Evolutionary conservation across 768 basidiomycete species (phyloP).

Genomic region (Naganishia randhawae): DNA sequence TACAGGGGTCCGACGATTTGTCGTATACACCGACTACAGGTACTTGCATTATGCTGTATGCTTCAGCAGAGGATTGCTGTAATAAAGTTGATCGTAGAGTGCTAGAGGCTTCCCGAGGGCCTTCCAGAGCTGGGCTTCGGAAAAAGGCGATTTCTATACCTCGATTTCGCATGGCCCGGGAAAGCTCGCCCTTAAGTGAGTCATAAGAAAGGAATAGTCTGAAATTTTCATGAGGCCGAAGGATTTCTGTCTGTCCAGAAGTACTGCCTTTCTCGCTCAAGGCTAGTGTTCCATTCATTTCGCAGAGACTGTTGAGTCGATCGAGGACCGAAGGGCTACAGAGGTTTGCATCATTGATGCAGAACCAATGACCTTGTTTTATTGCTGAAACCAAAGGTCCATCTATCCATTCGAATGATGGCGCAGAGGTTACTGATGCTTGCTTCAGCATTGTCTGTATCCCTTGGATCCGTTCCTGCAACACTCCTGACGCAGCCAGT

Average conservation of each 20-base stretch:
- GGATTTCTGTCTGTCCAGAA: constrained; percentile 66
- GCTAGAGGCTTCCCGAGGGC: neutral
- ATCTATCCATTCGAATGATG: constrained; percentile 83
- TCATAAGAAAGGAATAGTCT: constrained; percentile 91
- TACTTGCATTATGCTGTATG: constrained; percentile 5
- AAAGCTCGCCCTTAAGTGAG: constrained; percentile 84
- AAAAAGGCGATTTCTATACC: constrained; percentile 67
- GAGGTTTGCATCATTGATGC: constrained; percentile 87
- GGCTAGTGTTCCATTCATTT: constrained; percentile 73
- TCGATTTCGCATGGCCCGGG: constrained; percentile 96
- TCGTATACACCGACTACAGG: neutral
- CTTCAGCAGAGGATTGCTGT: constrained; percentile 13
- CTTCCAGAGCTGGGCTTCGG: neutral
- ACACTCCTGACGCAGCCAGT: neutral
- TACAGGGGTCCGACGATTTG: neutral
- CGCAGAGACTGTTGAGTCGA: constrained; percentile 92
- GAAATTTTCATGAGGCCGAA: constrained; percentile 82
- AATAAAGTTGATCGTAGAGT: neutral
- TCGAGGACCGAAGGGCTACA: constrained; percentile 95
- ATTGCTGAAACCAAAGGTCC: constrained; percentile 84
- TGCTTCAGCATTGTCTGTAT: neutral
- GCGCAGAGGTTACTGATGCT: neutral
- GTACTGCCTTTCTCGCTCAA: constrained; percentile 85
- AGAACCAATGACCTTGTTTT: constrained; percentile 79
- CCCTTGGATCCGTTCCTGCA: neutral